Base-by-base conservation (phyloP, 2,329 filamentous ascomycete species). In the Ascochyta fabae region DNA sequence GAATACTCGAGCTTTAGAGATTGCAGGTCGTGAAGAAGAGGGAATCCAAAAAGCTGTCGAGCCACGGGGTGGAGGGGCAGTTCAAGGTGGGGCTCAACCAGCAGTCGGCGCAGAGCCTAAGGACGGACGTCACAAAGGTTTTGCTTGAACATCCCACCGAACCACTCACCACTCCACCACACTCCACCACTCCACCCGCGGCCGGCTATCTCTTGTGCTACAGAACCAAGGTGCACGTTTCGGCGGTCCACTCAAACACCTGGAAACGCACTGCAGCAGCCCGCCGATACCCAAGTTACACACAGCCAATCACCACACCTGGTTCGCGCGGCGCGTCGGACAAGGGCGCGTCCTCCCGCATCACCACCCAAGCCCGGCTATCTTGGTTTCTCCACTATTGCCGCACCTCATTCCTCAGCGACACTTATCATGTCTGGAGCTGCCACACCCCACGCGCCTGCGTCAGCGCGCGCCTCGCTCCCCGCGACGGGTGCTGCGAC, bases 401-500 rank as follows among this genome's bases (percentile, higher is more conserved):
- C 40, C 41, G 22, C 45, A 44, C 39, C 23, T 50, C 46, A 19
- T 48, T 49, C 48, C 48, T 45, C 34, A 42, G 38, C 45, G 29
- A 49, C 24, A 48, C 50, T 51, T 61, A 63, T 44, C 62, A 74
- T 75, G 73, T 75, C 73, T 27, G 66, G 45, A 39, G 67, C 71
- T 26, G 62, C 69, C 23, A 74, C 73, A 42, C 72, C 73, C 57
- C 69, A 69, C 59, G 69, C 66, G 24, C 55, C 71, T 38, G 49
- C 64, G 39, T 75, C 73, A 34, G 66, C 66, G 26, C 62, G 64
- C n/a, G 65, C 73, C 41, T 72, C 71, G 19, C 53, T 70, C 16
- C 65, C 69, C 13, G 67, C 71, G 15, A 78, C 72, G 15, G 66
- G 66, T 44, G 54, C 65, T 46, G 66, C 64, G 4, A 72, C 71